A percentile compares a stretch with the other conserved stretches of the same genome.
These are phyloP conservation scores for Penicillium corylophilum DNA, from an alignment of 2,329 filamentous ascomycete species.

Conservation along the genomic window DNA sequence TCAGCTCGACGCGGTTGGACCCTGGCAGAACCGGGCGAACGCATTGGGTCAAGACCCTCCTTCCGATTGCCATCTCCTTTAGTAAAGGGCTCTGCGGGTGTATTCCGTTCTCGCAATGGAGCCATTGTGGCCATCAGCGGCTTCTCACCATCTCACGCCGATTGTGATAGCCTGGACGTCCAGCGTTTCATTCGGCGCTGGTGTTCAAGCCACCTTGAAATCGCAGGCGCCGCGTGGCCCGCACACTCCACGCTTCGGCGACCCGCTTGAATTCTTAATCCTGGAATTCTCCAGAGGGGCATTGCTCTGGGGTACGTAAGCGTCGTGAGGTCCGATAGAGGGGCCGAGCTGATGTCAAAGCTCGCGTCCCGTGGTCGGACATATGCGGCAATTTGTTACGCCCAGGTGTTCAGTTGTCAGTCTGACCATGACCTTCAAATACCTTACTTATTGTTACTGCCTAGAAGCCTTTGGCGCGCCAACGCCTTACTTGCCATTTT, in stretches of 20 bases:
- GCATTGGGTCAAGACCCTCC: not conserved
- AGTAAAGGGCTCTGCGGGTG: not conserved
- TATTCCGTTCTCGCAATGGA: not conserved
- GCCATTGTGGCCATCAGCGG: not conserved
- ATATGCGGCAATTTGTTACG: not conserved
- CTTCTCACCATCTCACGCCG: not conserved
- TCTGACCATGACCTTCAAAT: too few species aligned
- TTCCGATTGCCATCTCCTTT: not conserved
- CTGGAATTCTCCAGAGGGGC: not conserved
- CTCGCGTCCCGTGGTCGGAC: not conserved
- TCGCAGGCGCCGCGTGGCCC: not conserved
- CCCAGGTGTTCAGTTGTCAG: too few species aligned
- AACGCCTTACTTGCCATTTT: too few species aligned
- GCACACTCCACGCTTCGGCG: not conserved
- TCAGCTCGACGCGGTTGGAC: not conserved
- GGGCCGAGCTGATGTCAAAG: too few species aligned
- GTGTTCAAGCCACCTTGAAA: not conserved
- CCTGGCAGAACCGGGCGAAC: not conserved
- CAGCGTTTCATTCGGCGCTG: not conserved
- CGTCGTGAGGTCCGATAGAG: not conserved
- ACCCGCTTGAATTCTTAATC: not conserved
- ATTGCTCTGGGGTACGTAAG: not conserved
- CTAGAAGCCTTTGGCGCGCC: too few species aligned
- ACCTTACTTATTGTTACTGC: too few species aligned
- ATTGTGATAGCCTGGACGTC: not conserved